Base-by-base conservation (phyloP, 2,329 filamentous ascomycete genomes). In the Verticillium albo-atrum region DNA sequence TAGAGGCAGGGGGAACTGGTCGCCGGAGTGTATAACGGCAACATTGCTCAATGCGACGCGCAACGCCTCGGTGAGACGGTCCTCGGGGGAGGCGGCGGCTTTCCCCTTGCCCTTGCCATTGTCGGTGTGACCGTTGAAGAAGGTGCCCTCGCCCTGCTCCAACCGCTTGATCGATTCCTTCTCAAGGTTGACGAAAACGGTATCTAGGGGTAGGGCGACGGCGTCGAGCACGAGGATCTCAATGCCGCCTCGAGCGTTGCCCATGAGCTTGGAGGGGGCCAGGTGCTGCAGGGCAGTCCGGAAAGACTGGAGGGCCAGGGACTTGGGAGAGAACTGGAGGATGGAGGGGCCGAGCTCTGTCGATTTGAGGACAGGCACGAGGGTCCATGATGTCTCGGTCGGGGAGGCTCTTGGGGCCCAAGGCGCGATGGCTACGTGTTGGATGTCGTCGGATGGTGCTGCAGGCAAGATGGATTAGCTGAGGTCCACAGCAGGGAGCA, bases 161-260 rank as follows among this genome's bases (percentile, higher is more conserved):
- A 96, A 78, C 68, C 90, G 88, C 64, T 87, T 87, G 47, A 95
- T 84, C 6, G 94, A 82, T 59, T 95, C 89, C 55, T 87, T 89
- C 70, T 97, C 92, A 6, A 97, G 80, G 55, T 85, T 92, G 60
- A 98, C 91, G 70, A 92, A 97, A 17, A 98, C 84, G 0, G 90
- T 91, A 62, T 97, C 91, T 27, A 98, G 78, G 2, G 88, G 83
- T 27, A 98, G 75, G 2, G 94, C 90, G 9, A 88, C 82, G 7
- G 95, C 90, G 70, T 96, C 90, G 60, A 96, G 79, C 27, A 96
- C 83, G 60, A 91, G 81, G 63, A 98, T 89, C 73, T 97, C 93
- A 64, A 97, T 89, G 9, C 90, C 87, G 63, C 87, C 85, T 66
- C 91, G 88, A 66, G 88, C 86, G 67, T 89, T 86, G 64, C 86